Percentiles rank a stretch among this genome's conserved stretches.
Evolutionary conservation across 139 green algal species (phyloP).

Genomic region (Chlamydomonas sp.): DNA sequence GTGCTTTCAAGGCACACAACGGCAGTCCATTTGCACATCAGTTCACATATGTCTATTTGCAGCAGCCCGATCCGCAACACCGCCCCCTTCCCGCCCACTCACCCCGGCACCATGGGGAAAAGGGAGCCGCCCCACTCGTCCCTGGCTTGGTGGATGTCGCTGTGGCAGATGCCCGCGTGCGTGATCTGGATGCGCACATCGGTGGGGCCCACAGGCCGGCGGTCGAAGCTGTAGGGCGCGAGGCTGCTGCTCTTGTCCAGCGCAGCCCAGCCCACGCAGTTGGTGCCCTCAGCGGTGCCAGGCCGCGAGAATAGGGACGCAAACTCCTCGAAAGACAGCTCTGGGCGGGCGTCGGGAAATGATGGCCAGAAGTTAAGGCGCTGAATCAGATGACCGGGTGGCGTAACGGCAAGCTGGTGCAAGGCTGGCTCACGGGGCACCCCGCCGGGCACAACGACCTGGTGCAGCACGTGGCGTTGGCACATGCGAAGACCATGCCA

Average conservation of each 20-base stretch:
- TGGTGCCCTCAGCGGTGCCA: constrained; percentile 23
- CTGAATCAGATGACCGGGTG: background rate
- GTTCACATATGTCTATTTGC: too few relatives aligned
- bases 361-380: background rate
- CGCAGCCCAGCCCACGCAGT: constrained; percentile 75
- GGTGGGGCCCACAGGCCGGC: constrained; percentile 47
- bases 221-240: constrained; percentile 65
- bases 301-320: constrained; percentile 13
- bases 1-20: too few relatives aligned
- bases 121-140: constrained; percentile 68
- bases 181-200: constrained; percentile 77
- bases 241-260: constrained; percentile 60
- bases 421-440: background rate
- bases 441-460: too few relatives aligned
- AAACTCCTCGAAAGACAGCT: constrained; percentile 25
- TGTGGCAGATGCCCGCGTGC: constrained; percentile 82
- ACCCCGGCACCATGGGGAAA: constrained; percentile 80
- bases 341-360: background rate
- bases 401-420: background rate
- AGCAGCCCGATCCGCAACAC: too few relatives aligned
- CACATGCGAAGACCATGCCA: too few relatives aligned
- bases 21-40: too few relatives aligned
- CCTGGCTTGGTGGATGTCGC: constrained; percentile 82
- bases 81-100: background rate
- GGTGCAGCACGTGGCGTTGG: too few relatives aligned